Conservation (phyloP, 768 basidiomycete genomes). For the Phanerochaete sordida region DNA sequence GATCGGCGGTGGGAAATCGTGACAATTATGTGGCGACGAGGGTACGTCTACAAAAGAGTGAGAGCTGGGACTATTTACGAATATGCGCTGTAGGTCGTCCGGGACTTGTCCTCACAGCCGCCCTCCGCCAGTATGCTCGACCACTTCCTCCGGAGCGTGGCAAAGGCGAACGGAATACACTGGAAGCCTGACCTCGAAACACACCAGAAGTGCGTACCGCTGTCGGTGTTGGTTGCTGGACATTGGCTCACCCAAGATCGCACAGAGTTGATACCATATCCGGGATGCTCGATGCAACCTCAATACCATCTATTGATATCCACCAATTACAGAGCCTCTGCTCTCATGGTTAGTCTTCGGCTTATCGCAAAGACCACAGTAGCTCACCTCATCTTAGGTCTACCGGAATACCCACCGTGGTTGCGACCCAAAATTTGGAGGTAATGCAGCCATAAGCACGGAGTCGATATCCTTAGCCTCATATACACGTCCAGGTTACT, state of each 20-base stretch:
- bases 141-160: conserved; percentile 50
- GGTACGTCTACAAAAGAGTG: conserved; percentile 26
- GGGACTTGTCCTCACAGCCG: conserved; percentile 46
- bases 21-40: conserved; percentile 53
- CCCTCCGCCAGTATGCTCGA: conserved; percentile 59
- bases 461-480: neutral
- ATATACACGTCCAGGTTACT: conserved; percentile 44
- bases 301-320: conserved; percentile 52
- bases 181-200: conserved; percentile 63
- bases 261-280: conserved; percentile 53
- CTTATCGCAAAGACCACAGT: conserved; percentile 1
- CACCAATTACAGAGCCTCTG: conserved; percentile 53
- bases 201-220: conserved; percentile 53
- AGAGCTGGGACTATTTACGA: neutral
- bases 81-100: conserved; percentile 38
- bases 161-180: conserved; percentile 46
- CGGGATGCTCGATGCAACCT: conserved; percentile 53
- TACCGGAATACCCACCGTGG: conserved; percentile 74
- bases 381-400: conserved; percentile 38
- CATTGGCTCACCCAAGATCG: conserved; percentile 8
- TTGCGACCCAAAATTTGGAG: conserved; percentile 76
- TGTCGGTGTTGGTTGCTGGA: neutral
- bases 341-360: conserved; percentile 47
- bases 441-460: conserved; percentile 31
- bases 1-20: conserved; percentile 46